Evolutionary conservation across 176 grass and related monocot species (phyloP).

Genomic region (Aechmea fasciata): DNA sequence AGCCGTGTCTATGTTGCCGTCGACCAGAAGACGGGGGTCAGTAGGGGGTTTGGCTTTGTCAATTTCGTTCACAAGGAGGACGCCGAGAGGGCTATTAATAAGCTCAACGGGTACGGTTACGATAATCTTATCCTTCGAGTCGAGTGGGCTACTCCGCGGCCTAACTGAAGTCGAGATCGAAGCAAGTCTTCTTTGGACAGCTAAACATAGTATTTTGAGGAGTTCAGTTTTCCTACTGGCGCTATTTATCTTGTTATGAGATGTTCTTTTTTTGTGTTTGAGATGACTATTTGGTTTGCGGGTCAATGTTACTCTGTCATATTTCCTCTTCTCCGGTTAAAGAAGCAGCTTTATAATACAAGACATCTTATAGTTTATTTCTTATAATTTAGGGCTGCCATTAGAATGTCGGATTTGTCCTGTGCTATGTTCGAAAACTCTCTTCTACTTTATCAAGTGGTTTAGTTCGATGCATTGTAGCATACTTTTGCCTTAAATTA

Average conservation of each 20-base stretch:
- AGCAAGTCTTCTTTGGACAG: neutral
- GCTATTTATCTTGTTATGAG: neutral
- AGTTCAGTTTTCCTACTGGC: neutral
- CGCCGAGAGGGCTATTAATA: constrained; percentile 71
- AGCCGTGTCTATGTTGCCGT: constrained; percentile 73
- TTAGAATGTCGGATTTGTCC: neutral
- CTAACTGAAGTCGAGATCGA: constrained; percentile 24
- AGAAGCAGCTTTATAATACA: neutral
- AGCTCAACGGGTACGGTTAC: constrained; percentile 88
- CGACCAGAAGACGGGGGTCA: constrained; percentile 65
- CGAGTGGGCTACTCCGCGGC: constrained; percentile 75
- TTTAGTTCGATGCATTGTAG: no score
- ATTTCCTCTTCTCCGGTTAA: neutral
- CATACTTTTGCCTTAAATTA: neutral
- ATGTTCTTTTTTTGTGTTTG: neutral
- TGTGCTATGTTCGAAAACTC: neutral
- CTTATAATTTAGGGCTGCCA: no score
- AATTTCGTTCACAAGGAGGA: constrained; percentile 78
- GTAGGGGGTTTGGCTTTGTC: constrained; percentile 66
- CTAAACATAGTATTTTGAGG: neutral
- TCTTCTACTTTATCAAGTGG: neutral
- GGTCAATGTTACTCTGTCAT: no score
- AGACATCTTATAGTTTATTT: neutral
- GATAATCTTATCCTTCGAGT: constrained; percentile 84
- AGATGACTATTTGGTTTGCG: neutral